phyloP scores from a whole-genome alignment of 2,329 filamentous ascomycete genomes.

The Fusarium staphyleae region DNA sequence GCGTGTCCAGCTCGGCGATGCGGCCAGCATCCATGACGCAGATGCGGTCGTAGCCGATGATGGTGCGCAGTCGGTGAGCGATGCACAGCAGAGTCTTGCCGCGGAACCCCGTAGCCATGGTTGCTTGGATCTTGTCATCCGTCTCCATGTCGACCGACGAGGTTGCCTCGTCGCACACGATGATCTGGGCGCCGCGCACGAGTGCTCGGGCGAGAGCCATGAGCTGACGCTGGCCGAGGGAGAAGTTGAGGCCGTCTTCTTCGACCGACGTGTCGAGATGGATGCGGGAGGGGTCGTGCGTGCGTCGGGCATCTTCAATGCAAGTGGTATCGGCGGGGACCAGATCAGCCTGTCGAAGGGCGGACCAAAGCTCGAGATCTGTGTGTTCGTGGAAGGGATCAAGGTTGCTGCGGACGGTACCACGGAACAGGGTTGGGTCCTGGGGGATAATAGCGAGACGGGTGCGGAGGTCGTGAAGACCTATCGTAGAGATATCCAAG shows the following conservation, averaged over 20 bases:
- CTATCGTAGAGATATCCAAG: conserved; percentile 74
- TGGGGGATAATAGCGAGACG: conserved; percentile 84
- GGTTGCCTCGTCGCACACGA: conserved; percentile 96
- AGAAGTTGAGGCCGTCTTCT: conserved; percentile 96
- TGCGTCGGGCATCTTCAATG: conserved; percentile 73
- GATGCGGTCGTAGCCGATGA: conserved; percentile 93
- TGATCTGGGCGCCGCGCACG: conserved; percentile 86
- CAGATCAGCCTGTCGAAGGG: conserved; percentile 78
- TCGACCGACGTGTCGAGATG: conserved; percentile 86
- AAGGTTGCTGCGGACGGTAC: conserved; percentile 79
- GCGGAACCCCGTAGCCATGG: conserved; percentile 83
- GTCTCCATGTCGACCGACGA: conserved; percentile 95
- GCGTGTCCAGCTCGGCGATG: conserved; percentile 87
- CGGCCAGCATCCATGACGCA: conserved; percentile 92
- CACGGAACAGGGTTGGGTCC: conserved; percentile 82
- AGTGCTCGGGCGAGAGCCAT: conserved; percentile 94
- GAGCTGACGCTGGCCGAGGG: conserved; percentile 90
- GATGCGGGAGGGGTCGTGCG: conserved; percentile 71
- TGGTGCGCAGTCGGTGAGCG: conserved; percentile 89
- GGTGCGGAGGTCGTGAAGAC: conserved; percentile 77
- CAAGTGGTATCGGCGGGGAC: conserved; percentile 64
- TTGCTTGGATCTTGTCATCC: conserved; percentile 91
- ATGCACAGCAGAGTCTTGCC: conserved; percentile 92
- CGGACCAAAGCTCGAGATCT: conserved; percentile 79
- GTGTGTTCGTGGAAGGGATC: conserved; percentile 82